These are phyloP conservation scores for Penicillium sp. DNA, from an alignment of 2,329 filamentous ascomycete species.

Conservation along the genomic window DNA sequence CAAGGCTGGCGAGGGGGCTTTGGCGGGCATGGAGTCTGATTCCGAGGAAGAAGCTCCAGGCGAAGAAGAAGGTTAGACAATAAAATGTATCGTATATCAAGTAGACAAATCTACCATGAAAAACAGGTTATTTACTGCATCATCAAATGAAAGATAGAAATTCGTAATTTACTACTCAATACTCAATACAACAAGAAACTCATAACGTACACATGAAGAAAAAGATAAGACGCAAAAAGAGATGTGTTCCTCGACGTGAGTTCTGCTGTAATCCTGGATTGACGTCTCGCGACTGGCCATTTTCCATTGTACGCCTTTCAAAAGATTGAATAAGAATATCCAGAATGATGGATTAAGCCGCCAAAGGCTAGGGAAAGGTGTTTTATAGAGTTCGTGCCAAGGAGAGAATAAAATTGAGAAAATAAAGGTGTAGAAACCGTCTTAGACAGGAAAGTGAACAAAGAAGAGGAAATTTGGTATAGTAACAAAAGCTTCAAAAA, in stretches of 20 bases:
- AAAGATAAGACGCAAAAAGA: constrained; percentile 1
- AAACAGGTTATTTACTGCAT: neutral
- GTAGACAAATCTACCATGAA: neutral
- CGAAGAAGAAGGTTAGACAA: constrained; percentile 11
- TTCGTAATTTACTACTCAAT: neutral
- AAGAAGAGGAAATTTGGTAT: constrained; percentile 15
- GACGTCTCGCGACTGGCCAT: neutral
- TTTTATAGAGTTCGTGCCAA: neutral
- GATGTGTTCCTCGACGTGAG: constrained; percentile 2
- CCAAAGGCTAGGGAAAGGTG: neutral
- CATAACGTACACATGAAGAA: constrained; percentile 5
- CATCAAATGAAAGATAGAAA: constrained; percentile 2
- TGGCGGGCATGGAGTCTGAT: constrained; percentile 23
- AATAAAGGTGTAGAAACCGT: constrained; percentile 7
- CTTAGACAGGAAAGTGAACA: constrained; percentile 10
- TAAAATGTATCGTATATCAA: no score
- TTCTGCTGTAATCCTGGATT: neutral
- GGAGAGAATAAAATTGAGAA: constrained; percentile 1
- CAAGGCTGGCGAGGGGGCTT: constrained; percentile 1
- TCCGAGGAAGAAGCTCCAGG: constrained; percentile 25
- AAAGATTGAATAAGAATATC: neutral
- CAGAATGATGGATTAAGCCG: neutral
- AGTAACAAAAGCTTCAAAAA: constrained; percentile 16
- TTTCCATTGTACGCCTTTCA: constrained; percentile 1
- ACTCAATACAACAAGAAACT: constrained; percentile 11